phyloP scores from a whole-genome alignment of 2,329 filamentous ascomycete species.

The Microdochium bolleyi region DNA sequence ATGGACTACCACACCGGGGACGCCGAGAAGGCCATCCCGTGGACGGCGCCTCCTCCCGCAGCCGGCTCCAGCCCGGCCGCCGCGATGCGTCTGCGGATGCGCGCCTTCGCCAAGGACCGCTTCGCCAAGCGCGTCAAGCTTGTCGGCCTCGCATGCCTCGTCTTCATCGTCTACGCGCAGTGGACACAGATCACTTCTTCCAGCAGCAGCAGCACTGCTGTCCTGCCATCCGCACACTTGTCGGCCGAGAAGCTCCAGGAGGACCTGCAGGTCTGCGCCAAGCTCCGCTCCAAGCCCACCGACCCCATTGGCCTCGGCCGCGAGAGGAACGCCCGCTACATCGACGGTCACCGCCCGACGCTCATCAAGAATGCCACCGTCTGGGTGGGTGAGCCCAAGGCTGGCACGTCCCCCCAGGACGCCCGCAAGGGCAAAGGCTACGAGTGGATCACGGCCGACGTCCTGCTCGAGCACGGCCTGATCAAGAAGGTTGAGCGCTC shows the following conservation, averaged over 20 bases:
- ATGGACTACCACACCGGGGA: neutral
- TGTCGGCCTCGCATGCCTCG: constrained; percentile 36
- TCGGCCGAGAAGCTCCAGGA: constrained; percentile 44
- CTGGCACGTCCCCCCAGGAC: constrained; percentile 43
- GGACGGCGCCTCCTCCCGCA: neutral
- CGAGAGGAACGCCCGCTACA: constrained; percentile 51
- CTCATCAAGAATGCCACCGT: constrained; percentile 60
- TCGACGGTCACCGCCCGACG: constrained; percentile 49
- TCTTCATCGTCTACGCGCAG: constrained; percentile 41
- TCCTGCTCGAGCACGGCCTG: constrained; percentile 52
- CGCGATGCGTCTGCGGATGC: neutral
- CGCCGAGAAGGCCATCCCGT: neutral
- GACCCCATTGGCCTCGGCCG: constrained; percentile 50
- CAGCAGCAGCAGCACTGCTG: constrained; percentile 8
- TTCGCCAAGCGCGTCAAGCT: constrained; percentile 1
- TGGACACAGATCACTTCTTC: constrained; percentile 30
- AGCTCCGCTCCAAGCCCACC: constrained; percentile 43
- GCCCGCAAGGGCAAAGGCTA: constrained; percentile 51
- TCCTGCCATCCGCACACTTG: constrained; percentile 23
- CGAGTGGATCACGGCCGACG: constrained; percentile 51
- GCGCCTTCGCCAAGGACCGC: neutral
- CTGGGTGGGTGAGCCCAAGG: constrained; percentile 54
- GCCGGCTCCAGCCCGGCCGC: neutral
- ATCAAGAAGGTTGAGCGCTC: constrained; percentile 43
- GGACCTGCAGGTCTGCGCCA: constrained; percentile 47